phyloP scores from a whole-genome alignment of 2,329 filamentous ascomycete genomes.

The Pseudopithomyces chartarum region DNA sequence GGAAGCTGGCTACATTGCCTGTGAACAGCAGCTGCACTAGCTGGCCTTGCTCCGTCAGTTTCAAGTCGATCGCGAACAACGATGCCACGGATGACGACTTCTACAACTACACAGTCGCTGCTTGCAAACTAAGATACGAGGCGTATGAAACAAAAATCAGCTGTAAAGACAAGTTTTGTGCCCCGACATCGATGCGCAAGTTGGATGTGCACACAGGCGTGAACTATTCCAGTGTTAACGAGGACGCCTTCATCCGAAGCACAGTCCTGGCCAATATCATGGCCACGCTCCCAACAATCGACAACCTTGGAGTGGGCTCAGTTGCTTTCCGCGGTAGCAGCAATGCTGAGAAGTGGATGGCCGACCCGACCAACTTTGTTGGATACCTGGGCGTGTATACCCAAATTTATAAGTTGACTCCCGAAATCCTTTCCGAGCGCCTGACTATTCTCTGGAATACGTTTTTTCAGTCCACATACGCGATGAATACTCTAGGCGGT shows the following conservation, averaged over 20 bases:
- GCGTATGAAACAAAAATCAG: slow-evolving; percentile 25
- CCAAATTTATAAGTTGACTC: slow-evolving; percentile 24
- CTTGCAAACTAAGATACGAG: slow-evolving; percentile 22
- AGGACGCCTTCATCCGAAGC: slow-evolving; percentile 14
- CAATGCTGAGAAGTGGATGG: slow-evolving; percentile 33
- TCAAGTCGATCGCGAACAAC: slow-evolving; percentile 20
- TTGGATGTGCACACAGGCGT: slow-evolving; percentile 21
- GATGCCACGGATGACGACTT: background rate
- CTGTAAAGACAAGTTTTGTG: slow-evolving; percentile 26
- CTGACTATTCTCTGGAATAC: slow-evolving; percentile 34
- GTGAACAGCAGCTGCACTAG: slow-evolving; percentile 9
- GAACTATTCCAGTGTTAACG: slow-evolving; percentile 13
- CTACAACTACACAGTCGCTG: slow-evolving; percentile 17
- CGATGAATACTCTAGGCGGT: slow-evolving; percentile 24
- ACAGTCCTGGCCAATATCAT: slow-evolving; percentile 14
- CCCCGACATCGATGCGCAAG: slow-evolving; percentile 23
- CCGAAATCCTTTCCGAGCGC: slow-evolving; percentile 22
- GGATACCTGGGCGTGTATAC: slow-evolving; percentile 18
- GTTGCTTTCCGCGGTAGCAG: slow-evolving; percentile 21
- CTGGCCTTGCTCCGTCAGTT: slow-evolving; percentile 27
- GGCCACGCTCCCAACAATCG: slow-evolving; percentile 17
- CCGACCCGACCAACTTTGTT: slow-evolving; percentile 26
- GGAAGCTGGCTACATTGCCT: slow-evolving; percentile 17
- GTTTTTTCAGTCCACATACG: slow-evolving; percentile 36
- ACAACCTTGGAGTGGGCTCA: slow-evolving; percentile 19